These are phyloP conservation scores for Ophiobolus disseminans DNA, from an alignment of 2,329 filamentous ascomycete genomes.

Conservation along the genomic window DNA sequence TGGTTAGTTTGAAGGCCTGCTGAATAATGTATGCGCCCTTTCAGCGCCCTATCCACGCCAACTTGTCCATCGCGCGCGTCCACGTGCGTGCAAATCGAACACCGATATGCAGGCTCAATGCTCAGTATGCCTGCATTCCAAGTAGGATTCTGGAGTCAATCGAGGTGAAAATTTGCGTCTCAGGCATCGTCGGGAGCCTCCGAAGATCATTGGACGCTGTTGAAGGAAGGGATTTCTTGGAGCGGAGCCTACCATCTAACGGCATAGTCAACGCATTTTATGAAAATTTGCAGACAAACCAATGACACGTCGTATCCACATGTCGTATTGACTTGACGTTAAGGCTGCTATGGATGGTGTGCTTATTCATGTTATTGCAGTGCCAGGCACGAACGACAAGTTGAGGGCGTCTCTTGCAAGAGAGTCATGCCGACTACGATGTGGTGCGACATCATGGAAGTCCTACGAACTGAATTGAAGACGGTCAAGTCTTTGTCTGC, in stretches of 20 bases:
- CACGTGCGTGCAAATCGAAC: constrained; percentile 10
- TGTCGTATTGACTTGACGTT: constrained; percentile 19
- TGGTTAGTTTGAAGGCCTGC: constrained; percentile 16
- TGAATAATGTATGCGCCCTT: constrained; percentile 30
- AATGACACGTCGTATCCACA: constrained; percentile 35
- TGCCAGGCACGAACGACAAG: not conserved
- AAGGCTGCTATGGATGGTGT: constrained; percentile 4
- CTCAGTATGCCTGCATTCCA: not conserved
- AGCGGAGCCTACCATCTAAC: constrained; percentile 31
- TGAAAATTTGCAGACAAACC: constrained; percentile 28
- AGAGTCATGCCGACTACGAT: no score
- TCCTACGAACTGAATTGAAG: no score
- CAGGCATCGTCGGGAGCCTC: constrained; percentile 21
- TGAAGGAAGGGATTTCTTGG: constrained; percentile 11
- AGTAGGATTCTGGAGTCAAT: not conserved
- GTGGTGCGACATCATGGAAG: no score
- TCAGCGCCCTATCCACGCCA: constrained; percentile 21
- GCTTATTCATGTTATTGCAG: constrained; percentile 1
- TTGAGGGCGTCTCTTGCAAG: no score
- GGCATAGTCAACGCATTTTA: constrained; percentile 22
- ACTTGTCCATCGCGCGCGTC: constrained; percentile 11
- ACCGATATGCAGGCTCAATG: not conserved
- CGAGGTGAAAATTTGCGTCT: constrained; percentile 7
- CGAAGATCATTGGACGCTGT: constrained; percentile 15
- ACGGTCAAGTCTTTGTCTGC: not conserved